Conservation (phyloP, 495 filamentous ascomycete genomes). For the Aspergillus panamensis region DNA sequence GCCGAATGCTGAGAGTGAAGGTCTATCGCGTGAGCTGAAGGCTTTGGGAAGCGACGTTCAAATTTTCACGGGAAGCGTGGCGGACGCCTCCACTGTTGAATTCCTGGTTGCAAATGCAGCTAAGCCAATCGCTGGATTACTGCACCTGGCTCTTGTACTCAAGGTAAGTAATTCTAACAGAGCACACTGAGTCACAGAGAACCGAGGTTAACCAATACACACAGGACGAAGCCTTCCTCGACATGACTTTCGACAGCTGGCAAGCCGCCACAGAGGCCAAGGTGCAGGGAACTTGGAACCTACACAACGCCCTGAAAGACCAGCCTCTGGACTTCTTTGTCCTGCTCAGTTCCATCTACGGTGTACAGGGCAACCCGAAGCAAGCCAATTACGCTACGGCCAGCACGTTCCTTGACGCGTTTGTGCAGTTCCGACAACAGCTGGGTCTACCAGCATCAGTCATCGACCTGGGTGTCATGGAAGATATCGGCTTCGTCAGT, state of each 20-base stretch:
- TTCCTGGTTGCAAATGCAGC: not conserved
- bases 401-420: conserved; percentile 28
- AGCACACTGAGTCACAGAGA: not conserved
- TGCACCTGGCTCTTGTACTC: conserved; percentile 38
- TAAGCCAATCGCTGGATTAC: conserved; percentile 23
- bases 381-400: conserved; percentile 31
- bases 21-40: conserved; percentile 37
- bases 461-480: conserved; percentile 38
- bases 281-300: conserved; percentile 38
- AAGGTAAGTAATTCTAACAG: not conserved
- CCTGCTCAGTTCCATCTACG: conserved; percentile 30
- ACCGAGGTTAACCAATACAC: conserved; percentile 17
- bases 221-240: not conserved
- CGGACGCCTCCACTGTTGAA: conserved; percentile 3
- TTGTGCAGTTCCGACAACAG: conserved; percentile 17
- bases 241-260: conserved; percentile 43
- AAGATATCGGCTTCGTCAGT: conserved; percentile 31
- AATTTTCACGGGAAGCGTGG: conserved; percentile 19
- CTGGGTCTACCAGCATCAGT: conserved; percentile 15
- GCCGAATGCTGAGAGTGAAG: conserved; percentile 10
- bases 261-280: conserved; percentile 32
- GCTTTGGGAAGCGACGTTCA: conserved; percentile 18
- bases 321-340: conserved; percentile 43
- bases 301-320: conserved; percentile 4
- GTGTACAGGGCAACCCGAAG: conserved; percentile 19